These are phyloP conservation scores for Mycena rebaudengoi DNA, from an alignment of 768 basidiomycete genomes.

Conservation along the genomic window DNA sequence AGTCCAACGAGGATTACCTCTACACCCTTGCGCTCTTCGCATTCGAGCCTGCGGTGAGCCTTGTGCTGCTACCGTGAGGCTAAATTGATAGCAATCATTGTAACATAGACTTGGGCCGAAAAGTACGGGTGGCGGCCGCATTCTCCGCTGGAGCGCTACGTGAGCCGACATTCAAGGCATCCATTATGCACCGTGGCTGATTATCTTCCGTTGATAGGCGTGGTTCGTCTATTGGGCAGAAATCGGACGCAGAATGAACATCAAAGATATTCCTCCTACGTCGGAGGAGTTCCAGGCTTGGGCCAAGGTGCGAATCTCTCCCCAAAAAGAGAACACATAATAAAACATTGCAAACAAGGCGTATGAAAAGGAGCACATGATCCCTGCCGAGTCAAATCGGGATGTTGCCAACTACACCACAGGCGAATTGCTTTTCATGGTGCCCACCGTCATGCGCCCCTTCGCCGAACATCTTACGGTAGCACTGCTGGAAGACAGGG, in stretches of 20 bases:
- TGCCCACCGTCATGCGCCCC: conserved; percentile 45
- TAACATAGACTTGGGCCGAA: conserved; percentile 51
- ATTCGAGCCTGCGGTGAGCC: conserved; percentile 48
- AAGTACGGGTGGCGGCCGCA: conserved; percentile 54
- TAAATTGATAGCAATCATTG: too few relatives aligned
- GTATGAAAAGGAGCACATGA: conserved; percentile 53
- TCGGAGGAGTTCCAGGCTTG: conserved; percentile 47
- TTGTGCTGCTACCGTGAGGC: neutral
- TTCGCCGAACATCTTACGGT: conserved; percentile 44
- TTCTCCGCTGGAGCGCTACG: conserved; percentile 53
- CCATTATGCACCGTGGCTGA: neutral
- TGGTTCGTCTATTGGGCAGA: conserved; percentile 54
- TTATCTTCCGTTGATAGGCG: conserved; percentile 34
- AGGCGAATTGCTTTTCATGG: conserved; percentile 48
- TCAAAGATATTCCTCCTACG: conserved; percentile 53
- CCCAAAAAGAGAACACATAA: neutral
- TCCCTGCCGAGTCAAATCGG: conserved; percentile 50
- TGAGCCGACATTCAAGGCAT: conserved; percentile 21
- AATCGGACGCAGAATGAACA: conserved; percentile 56
- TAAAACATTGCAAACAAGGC: conserved; percentile 32
- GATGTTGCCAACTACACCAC: conserved; percentile 49
- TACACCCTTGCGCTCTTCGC: conserved; percentile 51
- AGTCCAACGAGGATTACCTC: conserved; percentile 52
- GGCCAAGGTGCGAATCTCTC: conserved; percentile 42
- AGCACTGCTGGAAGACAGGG: conserved; percentile 52